phyloP scores from a whole-genome alignment of 139 green algal species.

The Monoraphidium neglectum region DNA sequence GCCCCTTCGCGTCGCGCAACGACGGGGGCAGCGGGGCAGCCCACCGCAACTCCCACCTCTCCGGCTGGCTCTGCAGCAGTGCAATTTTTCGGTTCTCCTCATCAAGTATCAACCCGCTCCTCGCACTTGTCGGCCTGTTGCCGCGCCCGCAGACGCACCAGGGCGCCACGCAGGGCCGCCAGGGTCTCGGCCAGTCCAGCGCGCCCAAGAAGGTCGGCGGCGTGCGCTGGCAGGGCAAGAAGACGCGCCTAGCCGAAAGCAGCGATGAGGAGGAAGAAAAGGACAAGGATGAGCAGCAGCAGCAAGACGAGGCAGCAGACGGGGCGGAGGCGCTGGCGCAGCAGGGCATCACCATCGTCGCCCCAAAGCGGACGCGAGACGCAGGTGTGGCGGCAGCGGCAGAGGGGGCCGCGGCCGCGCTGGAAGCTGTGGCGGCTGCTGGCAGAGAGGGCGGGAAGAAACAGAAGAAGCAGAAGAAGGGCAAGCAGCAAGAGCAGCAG shows the following conservation, averaged over 20 bases:
- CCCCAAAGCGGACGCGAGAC: slow-evolving; percentile 25
- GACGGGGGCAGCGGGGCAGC: no score
- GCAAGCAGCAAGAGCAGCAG: not conserved
- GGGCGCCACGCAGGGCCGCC: slow-evolving; percentile 61
- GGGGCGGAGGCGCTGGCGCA: not conserved
- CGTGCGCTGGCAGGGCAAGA: slow-evolving; percentile 77
- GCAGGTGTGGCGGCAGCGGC: slow-evolving; percentile 1
- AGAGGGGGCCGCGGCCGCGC: slow-evolving; percentile 4
- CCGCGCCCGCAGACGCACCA: slow-evolving; percentile 46
- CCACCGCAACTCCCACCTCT: no score
- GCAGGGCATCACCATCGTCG: slow-evolving; percentile 30
- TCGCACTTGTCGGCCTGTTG: not conserved
- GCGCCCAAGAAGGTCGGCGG: slow-evolving; percentile 86
- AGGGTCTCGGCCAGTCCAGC: slow-evolving; percentile 70
- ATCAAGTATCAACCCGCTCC: no score
- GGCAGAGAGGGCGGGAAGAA: not conserved
- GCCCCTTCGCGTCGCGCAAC: no score
- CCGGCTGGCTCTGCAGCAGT: no score
- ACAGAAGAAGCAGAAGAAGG: not conserved
- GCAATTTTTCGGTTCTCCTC: no score
- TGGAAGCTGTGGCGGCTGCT: not conserved
- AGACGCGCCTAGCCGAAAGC: slow-evolving; percentile 58
- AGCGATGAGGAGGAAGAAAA: slow-evolving; percentile 50
- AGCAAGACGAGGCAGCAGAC: not conserved
- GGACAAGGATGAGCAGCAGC: slow-evolving; percentile 10